Percentiles rank a stretch among this genome's conserved stretches.
These are phyloP conservation scores for Begonia peltatifolia DNA, from an alignment of 306 rosid species.

Conservation along the genomic window DNA sequence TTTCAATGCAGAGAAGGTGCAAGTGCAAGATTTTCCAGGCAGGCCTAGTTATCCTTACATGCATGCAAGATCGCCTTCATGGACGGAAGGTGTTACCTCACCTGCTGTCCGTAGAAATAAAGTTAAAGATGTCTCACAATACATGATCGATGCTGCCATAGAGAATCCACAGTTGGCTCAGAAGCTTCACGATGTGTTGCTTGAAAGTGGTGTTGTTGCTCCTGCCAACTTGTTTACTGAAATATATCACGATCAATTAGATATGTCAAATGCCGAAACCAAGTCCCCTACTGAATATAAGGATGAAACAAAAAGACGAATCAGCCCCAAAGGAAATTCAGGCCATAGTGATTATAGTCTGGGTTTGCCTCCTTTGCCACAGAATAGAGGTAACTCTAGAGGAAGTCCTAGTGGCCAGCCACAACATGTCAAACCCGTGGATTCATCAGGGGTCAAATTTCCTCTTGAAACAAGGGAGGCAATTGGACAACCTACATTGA, in stretches of 20 bases:
- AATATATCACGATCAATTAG: slow-evolving; percentile 49
- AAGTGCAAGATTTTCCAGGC: slow-evolving; percentile 24
- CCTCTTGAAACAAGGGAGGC: slow-evolving; percentile 39
- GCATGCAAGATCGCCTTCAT: slow-evolving; percentile 84
- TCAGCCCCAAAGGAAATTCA: slow-evolving; percentile 20
- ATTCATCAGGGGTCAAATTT: slow-evolving; percentile 41
- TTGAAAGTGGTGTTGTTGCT: slow-evolving; percentile 88
- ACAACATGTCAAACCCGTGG: slow-evolving; percentile 40
- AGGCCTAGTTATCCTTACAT: slow-evolving; percentile 37
- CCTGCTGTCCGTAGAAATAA: slow-evolving; percentile 64
- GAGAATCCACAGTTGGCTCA: slow-evolving; percentile 90
- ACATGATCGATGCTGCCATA: slow-evolving; percentile 94
- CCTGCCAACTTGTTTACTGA: slow-evolving; percentile 81
- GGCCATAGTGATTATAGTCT: slow-evolving; percentile 26
- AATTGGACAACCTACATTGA: slow-evolving; percentile 25
- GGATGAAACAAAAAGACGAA: slow-evolving; percentile 26
- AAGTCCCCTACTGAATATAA: slow-evolving; percentile 24
- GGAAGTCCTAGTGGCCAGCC: slow-evolving; percentile 36
- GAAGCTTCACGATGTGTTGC: slow-evolving; percentile 85
- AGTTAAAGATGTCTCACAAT: slow-evolving; percentile 84
- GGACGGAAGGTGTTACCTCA: slow-evolving; percentile 92
- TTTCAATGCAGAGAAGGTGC: slow-evolving; percentile 29
- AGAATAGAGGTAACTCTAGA: slow-evolving; percentile 29
- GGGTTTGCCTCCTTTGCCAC: slow-evolving; percentile 58
- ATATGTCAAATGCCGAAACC: slow-evolving; percentile 24